A percentile compares a stretch with the other conserved stretches of the same genome.
phyloP scores from a whole-genome alignment of 805 yeast species.

The Maudiozyma bulderi region DNA sequence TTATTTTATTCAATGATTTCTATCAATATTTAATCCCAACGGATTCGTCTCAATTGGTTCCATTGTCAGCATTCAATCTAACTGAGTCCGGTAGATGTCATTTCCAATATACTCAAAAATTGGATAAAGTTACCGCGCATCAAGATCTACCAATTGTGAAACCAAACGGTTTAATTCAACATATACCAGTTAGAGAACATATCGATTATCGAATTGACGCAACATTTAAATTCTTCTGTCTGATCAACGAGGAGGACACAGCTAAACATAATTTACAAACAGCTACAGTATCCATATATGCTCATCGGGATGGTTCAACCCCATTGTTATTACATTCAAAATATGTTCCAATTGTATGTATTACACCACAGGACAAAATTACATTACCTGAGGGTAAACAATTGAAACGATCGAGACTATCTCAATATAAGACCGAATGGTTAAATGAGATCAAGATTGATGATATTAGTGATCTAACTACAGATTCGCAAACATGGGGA shows the following conservation, averaged over 20 bases:
- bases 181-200: constrained; percentile 15
- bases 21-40: constrained; percentile 19
- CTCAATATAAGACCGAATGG: constrained; percentile 15
- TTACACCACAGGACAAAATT: constrained; percentile 1
- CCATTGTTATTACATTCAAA: background rate
- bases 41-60: constrained; percentile 21
- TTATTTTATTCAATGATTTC: constrained; percentile 23
- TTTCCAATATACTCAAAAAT: constrained; percentile 6
- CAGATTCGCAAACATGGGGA: background rate
- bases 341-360: constrained; percentile 2
- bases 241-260: background rate
- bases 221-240: constrained; percentile 17
- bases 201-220: constrained; percentile 22
- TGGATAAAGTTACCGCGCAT: constrained; percentile 10
- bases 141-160: constrained; percentile 9
- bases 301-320: too few relatives aligned
- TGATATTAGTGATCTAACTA: constrained; percentile 7
- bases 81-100: background rate
- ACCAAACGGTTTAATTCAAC: constrained; percentile 20
- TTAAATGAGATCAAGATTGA: constrained; percentile 13
- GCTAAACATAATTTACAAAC: background rate
- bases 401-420: constrained; percentile 1
- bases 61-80: constrained; percentile 10
- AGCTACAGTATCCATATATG: background rate
- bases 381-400: background rate